phyloP scores from a whole-genome alignment of 1,284 basidiomycete species.

The Sanghuangporus baumii region DNA sequence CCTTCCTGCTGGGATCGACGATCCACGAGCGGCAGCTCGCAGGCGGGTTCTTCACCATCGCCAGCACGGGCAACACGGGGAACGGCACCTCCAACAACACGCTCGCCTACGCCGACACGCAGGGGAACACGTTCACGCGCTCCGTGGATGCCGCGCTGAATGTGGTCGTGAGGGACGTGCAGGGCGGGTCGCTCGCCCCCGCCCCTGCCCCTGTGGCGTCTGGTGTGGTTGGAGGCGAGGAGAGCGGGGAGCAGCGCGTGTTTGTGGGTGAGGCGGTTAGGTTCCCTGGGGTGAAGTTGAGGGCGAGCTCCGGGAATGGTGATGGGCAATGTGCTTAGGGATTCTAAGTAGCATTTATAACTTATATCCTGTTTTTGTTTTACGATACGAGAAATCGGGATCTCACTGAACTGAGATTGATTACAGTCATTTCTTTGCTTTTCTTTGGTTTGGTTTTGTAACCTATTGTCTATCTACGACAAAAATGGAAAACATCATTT shows the following conservation, averaged over 20 bases:
- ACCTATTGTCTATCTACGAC: no score
- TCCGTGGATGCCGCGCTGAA: conserved; percentile 55
- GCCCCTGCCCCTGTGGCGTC: conserved; percentile 17
- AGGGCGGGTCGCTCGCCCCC: conserved; percentile 50
- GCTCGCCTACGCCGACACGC: conserved; percentile 52
- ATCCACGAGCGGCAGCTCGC: conserved; percentile 55
- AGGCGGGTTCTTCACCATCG: conserved; percentile 46
- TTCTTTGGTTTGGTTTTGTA: no score
- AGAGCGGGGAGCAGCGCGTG: conserved; percentile 7
- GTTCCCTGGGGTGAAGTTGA: conserved; percentile 15
- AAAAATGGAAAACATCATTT: no score
- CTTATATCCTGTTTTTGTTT: no score
- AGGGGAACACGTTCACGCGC: conserved; percentile 59
- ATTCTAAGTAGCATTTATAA: neutral
- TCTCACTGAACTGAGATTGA: no score
- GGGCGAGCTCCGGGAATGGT: neutral
- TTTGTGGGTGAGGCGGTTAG: conserved; percentile 21
- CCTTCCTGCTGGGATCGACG: conserved; percentile 51
- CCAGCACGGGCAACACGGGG: conserved; percentile 46
- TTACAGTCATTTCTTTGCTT: no score
- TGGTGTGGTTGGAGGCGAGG: neutral
- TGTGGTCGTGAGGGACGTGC: conserved; percentile 53
- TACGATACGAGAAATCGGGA: no score
- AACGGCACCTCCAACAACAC: conserved; percentile 68
- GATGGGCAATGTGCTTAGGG: neutral